Evolutionary conservation across 1,284 basidiomycete genomes (phyloP).

Genomic region (Rhodotorula sp.): DNA sequence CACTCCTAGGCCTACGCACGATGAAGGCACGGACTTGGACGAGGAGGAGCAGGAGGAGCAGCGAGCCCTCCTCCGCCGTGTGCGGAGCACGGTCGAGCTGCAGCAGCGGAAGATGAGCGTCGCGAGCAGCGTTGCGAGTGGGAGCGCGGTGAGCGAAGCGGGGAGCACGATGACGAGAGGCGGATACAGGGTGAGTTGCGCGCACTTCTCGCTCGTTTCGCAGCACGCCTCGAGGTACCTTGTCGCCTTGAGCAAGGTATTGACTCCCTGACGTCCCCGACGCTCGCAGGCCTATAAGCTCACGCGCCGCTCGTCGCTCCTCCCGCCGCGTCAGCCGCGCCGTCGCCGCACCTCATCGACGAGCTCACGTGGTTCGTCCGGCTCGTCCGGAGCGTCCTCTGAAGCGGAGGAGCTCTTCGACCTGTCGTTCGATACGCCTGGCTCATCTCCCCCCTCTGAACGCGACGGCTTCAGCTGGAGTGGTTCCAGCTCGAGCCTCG

Average conservation of each 20-base stretch:
- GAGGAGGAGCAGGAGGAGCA: neutral
- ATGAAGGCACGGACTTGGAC: neutral
- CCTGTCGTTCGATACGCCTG: conserved; percentile 14
- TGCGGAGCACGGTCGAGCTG: neutral
- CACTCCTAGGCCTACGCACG: too few species aligned
- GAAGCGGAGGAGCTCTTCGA: conserved; percentile 25
- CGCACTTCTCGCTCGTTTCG: neutral
- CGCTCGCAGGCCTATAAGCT: conserved; percentile 25
- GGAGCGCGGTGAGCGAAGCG: neutral
- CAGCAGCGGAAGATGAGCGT: neutral
- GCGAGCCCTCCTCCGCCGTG: neutral
- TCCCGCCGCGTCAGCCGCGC: neutral
- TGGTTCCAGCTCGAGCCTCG: neutral
- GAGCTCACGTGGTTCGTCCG: neutral
- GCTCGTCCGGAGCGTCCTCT: conserved; percentile 1
- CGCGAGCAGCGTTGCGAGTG: neutral
- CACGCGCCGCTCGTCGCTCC: neutral
- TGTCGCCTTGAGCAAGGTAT: too few species aligned
- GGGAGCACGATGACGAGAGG: neutral
- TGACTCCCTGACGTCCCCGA: fast-evolving
- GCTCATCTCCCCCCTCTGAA: neutral
- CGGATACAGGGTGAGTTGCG: conserved; percentile 23
- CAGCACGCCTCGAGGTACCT: too few species aligned
- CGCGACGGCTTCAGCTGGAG: neutral
- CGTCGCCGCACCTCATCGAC: neutral